Conservation (phyloP, 2,329 filamentous ascomycete species). For the Cladosporium phlei region DNA sequence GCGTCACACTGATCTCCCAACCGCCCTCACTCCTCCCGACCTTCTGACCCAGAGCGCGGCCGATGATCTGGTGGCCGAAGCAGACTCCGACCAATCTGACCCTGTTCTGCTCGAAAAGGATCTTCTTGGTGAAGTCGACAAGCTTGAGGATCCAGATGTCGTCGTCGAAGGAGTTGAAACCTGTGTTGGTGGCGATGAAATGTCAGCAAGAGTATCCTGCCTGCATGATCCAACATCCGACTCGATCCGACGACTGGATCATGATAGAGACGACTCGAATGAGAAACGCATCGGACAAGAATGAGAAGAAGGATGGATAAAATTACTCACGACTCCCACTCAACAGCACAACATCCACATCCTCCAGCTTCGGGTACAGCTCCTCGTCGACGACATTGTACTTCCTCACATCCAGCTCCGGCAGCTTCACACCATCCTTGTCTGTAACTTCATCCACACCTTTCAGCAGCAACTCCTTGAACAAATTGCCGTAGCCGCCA, state of each 20-base stretch:
- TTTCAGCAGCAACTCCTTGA: constrained; percentile 49
- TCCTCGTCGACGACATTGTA: constrained; percentile 67
- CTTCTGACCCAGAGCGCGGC: constrained; percentile 62
- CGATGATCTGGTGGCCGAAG: constrained; percentile 84
- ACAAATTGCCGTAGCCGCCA: constrained; percentile 64
- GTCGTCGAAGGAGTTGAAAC: constrained; percentile 68
- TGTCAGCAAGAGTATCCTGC: too few species aligned
- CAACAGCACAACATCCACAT: constrained; percentile 77
- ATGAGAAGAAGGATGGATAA: too few species aligned
- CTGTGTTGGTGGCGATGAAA: too few species aligned
- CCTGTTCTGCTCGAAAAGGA: constrained; percentile 56
- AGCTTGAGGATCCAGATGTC: constrained; percentile 72
- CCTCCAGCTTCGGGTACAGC: constrained; percentile 66
- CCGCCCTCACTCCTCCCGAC: constrained; percentile 64
- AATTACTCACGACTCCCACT: constrained; percentile 57
- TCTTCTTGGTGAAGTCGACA: constrained; percentile 60
- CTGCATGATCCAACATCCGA: too few species aligned
- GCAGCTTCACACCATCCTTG: constrained; percentile 43
- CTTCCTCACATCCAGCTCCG: constrained; percentile 53
- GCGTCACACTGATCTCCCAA: constrained; percentile 77
- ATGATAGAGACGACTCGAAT: too few species aligned
- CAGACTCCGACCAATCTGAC: constrained; percentile 75
- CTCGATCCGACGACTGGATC: too few species aligned
- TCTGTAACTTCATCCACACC: constrained; percentile 43
- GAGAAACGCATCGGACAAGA: too few species aligned